Evolutionary conservation across 2,329 filamentous ascomycete species (phyloP).

Genomic region (Colletotrichum orbiculare): DNA sequence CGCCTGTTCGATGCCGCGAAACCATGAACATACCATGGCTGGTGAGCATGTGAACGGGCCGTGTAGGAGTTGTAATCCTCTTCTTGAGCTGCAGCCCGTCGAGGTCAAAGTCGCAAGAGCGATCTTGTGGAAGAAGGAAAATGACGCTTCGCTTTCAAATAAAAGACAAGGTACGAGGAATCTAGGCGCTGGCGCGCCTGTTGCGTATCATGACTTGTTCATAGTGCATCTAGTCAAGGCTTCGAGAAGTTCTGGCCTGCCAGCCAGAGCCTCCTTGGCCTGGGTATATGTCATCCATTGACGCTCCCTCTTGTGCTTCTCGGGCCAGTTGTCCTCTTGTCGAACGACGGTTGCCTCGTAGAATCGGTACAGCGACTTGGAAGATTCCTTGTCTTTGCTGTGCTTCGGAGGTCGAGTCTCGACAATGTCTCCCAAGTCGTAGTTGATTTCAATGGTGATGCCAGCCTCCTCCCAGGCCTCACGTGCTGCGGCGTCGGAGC

Average conservation of each 20-base stretch:
- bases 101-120: not conserved
- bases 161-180: slow-evolving; percentile 6
- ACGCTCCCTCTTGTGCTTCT: slow-evolving; percentile 89
- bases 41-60: not conserved
- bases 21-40: not conserved
- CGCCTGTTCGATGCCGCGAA: not conserved
- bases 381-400: slow-evolving; percentile 65
- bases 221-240: slow-evolving; percentile 86
- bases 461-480: slow-evolving; percentile 99
- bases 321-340: slow-evolving; percentile 91
- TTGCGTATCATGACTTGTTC: slow-evolving; percentile 43
- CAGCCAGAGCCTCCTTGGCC: slow-evolving; percentile 80
- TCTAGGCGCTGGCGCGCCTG: slow-evolving; percentile 12
- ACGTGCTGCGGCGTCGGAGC: slow-evolving; percentile 81
- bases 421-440: slow-evolving; percentile 86
- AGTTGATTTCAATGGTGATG: slow-evolving; percentile 85
- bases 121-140: not conserved
- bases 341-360: slow-evolving; percentile 89
- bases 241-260: slow-evolving; percentile 87
- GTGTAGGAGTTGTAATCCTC: slow-evolving; percentile 17
- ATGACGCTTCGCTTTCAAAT: slow-evolving; percentile 15
- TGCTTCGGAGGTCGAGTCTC: slow-evolving; percentile 86
- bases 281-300: slow-evolving; percentile 90
- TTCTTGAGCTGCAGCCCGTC: not conserved
- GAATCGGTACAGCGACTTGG: slow-evolving; percentile 78